Conservation (phyloP, 139 green algal species). For the Micromonas pusilla region DNA sequence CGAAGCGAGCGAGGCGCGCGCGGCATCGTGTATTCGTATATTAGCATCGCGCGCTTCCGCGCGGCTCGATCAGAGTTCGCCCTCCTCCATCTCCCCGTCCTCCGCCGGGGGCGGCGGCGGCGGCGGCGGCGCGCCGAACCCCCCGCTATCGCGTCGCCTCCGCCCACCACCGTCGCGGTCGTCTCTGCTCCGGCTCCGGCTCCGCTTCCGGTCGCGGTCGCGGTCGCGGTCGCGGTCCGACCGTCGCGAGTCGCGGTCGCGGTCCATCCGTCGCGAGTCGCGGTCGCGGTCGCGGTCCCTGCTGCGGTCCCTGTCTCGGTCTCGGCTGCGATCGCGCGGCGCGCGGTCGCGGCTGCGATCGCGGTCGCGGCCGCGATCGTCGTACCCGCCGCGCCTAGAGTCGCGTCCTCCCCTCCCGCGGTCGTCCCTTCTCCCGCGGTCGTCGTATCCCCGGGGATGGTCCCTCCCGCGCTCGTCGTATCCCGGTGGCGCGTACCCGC, state of each 20-base stretch:
- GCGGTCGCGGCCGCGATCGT: not conserved
- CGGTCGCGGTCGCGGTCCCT: conserved; percentile 8
- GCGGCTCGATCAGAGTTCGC: not conserved
- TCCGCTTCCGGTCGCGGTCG: conserved; percentile 19
- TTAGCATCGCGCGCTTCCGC: too few relatives aligned
- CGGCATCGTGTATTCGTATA: too few relatives aligned
- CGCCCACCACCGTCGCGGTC: conserved; percentile 5
- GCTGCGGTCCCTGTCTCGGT: not conserved
- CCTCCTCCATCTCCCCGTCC: not conserved
- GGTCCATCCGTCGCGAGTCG: not conserved
- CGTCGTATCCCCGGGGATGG: not conserved
- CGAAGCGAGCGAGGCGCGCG: too few relatives aligned
- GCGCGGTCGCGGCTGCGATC: not conserved
- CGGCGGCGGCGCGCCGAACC: too few relatives aligned
- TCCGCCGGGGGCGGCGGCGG: not conserved
- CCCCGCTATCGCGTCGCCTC: too few relatives aligned
- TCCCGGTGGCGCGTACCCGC: not conserved
- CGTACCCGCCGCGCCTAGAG: not conserved
- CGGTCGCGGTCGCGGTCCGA: not conserved
- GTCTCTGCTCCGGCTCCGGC: not conserved
- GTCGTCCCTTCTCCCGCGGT: not conserved
- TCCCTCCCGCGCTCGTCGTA: not conserved
- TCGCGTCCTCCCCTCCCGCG: not conserved
- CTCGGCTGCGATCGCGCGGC: not conserved
- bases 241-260: not conserved